A percentile compares a stretch with the other conserved stretches of the same genome.
These are phyloP conservation scores for Clausena lansium DNA, from an alignment of 345 rosid genomes.

Conservation along the genomic window DNA sequence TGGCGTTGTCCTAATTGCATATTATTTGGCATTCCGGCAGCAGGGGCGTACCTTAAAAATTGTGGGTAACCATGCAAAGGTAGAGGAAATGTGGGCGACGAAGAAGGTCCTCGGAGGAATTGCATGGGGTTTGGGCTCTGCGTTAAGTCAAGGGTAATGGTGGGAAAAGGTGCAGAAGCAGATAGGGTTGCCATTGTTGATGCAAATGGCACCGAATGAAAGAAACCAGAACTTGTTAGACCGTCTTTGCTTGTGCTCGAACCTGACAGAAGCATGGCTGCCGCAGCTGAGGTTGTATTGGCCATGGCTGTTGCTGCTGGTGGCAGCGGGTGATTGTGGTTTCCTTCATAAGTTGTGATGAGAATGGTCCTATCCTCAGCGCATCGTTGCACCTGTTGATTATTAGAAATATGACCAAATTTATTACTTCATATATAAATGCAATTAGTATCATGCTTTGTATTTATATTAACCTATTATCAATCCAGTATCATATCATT, in stretches of 20 bases:
- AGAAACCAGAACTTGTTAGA: conserved; percentile 31
- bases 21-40: conserved; percentile 3
- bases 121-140: conserved; percentile 45
- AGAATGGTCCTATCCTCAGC: conserved; percentile 77
- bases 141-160: conserved; percentile 88
- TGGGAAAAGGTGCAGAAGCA: conserved; percentile 82
- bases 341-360: conserved; percentile 90
- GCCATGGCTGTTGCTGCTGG: conserved; percentile 91
- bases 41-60: conserved; percentile 32
- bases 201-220: conserved; percentile 53
- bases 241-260: conserved; percentile 64
- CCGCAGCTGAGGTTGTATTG: conserved; percentile 84
- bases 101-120: conserved; percentile 29
- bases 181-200: conserved; percentile 85
- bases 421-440: neutral
- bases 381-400: conserved; percentile 79
- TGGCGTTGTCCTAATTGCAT: conserved; percentile 46
- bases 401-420: neutral
- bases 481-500: too few relatives aligned
- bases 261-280: conserved; percentile 79
- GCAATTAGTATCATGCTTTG: neutral
- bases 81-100: conserved; percentile 36
- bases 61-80: conserved; percentile 44
- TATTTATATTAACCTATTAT: too few relatives aligned
- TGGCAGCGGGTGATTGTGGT: conserved; percentile 95